phyloP scores from a whole-genome alignment of 371 early-diverging fungal genomes.

The Fennellomyces sp. region DNA sequence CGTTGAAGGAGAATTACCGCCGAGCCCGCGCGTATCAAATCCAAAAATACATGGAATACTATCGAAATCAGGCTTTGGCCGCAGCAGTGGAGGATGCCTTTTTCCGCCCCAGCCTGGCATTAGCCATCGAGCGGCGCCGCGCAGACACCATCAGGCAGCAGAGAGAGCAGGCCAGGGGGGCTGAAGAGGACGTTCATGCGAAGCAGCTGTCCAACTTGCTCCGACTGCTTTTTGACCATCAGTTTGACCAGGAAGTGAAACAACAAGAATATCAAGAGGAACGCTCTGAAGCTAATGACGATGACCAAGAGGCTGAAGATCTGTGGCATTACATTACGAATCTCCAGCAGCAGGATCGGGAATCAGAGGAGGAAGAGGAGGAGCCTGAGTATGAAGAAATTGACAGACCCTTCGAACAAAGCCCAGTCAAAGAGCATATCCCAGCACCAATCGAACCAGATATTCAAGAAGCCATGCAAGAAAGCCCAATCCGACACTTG shows the following conservation, averaged over 20 bases:
- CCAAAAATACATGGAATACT: conserved; percentile 14
- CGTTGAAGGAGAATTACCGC: conserved; percentile 21
- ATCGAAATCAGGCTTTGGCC: conserved; percentile 11
- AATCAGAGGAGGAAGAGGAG: conserved; percentile 6
- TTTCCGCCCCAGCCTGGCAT: conserved; percentile 18
- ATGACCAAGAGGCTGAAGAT: conserved; percentile 15
- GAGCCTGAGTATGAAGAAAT: conserved; percentile 10
- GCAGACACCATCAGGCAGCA: conserved; percentile 2
- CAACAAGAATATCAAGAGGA: conserved; percentile 10
- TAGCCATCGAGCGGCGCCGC: conserved; percentile 23
- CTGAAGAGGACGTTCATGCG: conserved; percentile 4
- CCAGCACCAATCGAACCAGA: conserved; percentile 1
- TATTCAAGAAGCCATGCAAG: background rate
- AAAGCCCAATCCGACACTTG: too few relatives aligned
- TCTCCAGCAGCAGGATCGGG: conserved; percentile 14
- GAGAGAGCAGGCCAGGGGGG: background rate
- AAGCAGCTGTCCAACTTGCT: background rate
- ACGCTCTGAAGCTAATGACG: conserved; percentile 11
- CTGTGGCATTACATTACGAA: conserved; percentile 16
- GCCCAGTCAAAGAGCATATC: too few relatives aligned
- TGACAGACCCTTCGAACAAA: background rate
- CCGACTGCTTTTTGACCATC: conserved; percentile 8
- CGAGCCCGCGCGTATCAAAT: conserved; percentile 20
- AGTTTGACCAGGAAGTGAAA: conserved; percentile 10
- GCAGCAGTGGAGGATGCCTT: conserved; percentile 7